Evolutionary conservation across 1,139 yeast species (phyloP), one percentile per base, ranked within the genome.

Genomic region (Hyphopichia wangnamkhiaoensis): DNA sequence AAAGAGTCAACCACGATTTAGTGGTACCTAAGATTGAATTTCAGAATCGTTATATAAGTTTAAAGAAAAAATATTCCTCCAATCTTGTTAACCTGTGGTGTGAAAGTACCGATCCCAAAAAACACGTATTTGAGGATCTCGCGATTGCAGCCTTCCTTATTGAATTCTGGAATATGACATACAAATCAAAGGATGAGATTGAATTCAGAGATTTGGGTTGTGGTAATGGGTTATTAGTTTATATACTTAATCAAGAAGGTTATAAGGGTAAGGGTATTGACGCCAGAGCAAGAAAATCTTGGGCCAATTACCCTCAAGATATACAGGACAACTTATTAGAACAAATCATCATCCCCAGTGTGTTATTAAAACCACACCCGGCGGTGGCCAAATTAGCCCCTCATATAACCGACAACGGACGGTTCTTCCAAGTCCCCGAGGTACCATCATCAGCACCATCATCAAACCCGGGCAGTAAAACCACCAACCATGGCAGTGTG

Each of bases 111-210:
- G 97, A 93, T 60, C 98, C 98, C 1, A 79, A 83, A 51, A 93
- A 93, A 59, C 98, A 93, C 63, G 98, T 91, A 0, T 93, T 91
- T 65, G 98, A 93, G 66, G 98, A 93, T 58, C 76, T 93, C 40
- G 95, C 96, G 2, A 91, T 93, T 49, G 98, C 98, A 0, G 96
- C 98, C 0, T 93, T 91, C 52, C 68, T 93, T 43, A 85, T 91
- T n/a, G 96, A 88, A 58, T 72, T 88, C 29, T 91, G 98, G 98
- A 66, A 65, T 6, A 67, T 74, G 34, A 77, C 79, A 41, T 86
- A 83, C 48, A 59, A 58, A n/a, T 56, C 64, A 27, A 61, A 61
- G 29, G 68, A 69, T 25, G 66, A 66, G 13, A 80, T 88, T 56
- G 82, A 84, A 48, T 91, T 91, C 56, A 75, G 94, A 44, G 98